Evolutionary conservation across 176 grass and related monocot genomes (phyloP), one percentile per base, ranked within the genome.

Genomic region (Oryza nivara): DNA sequence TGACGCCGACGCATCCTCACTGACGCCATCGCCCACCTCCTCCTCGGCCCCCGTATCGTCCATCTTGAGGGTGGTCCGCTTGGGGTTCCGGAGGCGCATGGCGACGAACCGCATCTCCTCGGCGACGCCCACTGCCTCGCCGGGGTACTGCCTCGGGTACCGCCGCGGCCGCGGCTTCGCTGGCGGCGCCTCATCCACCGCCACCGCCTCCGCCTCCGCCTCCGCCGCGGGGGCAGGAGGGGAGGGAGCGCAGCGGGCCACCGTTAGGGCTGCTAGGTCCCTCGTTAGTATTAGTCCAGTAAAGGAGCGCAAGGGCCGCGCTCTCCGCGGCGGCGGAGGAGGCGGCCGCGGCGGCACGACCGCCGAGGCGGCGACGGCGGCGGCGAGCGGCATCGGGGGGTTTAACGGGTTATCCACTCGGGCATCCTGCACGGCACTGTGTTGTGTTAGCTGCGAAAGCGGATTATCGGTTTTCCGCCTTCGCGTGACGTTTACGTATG

Each of bases 21-120:
- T 23, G 58, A 54, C 40, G 46, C 68, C 72, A 26, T 28, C 75
- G 16, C 3, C 78, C 25, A 44, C 70, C 3, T 4, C 81, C 3
- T 3, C 81, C 2, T 12, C 75, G 16, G 34, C 72, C 73, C 73
- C 54, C 46, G 41, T 3, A 15, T 34, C 9, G 38, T 78, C 28
- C 28, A 28, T 28, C 51, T 83, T 75, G n/a, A 83, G 66, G 43
- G 80, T 83, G 34, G 84, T 87, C 49, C 80, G 14, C 75, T 90
- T 90, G 35, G 74, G 70, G 60, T 90, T 85, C 64, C 88, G 91
- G 51, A 98, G 85, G 43, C 93, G 91, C 96, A 98, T 98, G 89
- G 93, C 96, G 10, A 98, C 93, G 61, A 28, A 98, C 25, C 93
- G 88, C 91, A 98, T 98, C 93, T 98, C 93, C 85, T 98, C 87